These are phyloP conservation scores for Fusarium nygamai DNA, from an alignment of 2,329 filamentous ascomycete species.

Conservation along the genomic window DNA sequence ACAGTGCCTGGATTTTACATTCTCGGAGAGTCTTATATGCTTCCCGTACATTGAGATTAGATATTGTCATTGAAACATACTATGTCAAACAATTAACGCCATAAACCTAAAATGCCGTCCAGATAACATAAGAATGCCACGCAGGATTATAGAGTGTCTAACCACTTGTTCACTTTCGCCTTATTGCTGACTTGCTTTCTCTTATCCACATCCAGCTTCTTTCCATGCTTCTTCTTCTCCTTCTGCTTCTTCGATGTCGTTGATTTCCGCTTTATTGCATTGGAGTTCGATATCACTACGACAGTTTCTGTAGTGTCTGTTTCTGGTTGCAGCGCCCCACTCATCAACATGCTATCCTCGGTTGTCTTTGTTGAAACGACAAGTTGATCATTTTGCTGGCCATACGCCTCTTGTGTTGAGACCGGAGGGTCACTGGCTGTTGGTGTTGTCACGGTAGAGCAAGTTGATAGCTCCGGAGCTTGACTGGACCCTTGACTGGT, in stretches of 20 bases:
- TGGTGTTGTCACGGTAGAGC: constrained; percentile 16
- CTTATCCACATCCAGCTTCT: constrained; percentile 29
- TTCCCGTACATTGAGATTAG: not conserved
- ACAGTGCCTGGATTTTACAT: not conserved
- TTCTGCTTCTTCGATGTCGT: constrained; percentile 30
- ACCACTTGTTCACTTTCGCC: constrained; percentile 37
- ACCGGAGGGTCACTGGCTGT: not conserved
- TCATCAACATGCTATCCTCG: constrained; percentile 13
- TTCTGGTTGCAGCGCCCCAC: constrained; percentile 18
- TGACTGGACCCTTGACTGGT: not conserved
- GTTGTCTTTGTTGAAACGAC: not conserved
- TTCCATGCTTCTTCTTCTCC: constrained; percentile 33
- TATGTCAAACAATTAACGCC: not conserved
- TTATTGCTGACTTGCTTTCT: constrained; percentile 35
- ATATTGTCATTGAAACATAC: not conserved
- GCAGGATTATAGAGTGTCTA: constrained; percentile 10
- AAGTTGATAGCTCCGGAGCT: constrained; percentile 12
- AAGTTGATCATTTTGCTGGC: constrained; percentile 2
- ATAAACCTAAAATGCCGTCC: not conserved
- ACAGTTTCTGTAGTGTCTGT: not conserved
- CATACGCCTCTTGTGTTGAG: not conserved
- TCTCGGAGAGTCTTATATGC: not conserved
- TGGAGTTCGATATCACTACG: constrained; percentile 9
- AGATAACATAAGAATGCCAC: not conserved
- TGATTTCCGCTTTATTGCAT: not conserved